Evolutionary conservation across 768 basidiomycete species (phyloP).

Genomic region (Lactifluus piperatus): DNA sequence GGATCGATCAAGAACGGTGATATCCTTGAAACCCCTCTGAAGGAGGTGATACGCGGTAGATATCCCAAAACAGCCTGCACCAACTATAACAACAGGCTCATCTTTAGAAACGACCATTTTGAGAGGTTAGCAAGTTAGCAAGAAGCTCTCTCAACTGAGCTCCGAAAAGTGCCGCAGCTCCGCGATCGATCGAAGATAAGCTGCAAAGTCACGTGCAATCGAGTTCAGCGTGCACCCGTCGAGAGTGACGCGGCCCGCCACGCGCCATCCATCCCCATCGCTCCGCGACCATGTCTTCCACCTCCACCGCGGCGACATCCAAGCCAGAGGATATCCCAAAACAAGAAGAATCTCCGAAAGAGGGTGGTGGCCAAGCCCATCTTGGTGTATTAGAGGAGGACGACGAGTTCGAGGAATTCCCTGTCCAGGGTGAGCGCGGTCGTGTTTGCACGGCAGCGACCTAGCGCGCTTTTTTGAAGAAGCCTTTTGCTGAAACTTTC

Average conservation of each 20-base stretch:
- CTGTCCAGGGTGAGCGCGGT: conserved; percentile 54
- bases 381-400: conserved; percentile 93
- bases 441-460: neutral
- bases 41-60: conserved; percentile 81
- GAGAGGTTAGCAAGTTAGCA: no score
- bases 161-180: no score
- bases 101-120: conserved; percentile 20
- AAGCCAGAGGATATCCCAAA: conserved; percentile 23
- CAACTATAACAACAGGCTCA: conserved; percentile 51
- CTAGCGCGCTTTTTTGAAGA: neutral
- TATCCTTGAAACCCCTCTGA: conserved; percentile 51
- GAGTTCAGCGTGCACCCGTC: no score
- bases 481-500: neutral
- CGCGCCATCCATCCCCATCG: neutral
- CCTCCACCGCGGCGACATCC: conserved; percentile 25
- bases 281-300: conserved; percentile 21
- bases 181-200: no score
- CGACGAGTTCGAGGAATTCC: conserved; percentile 94
- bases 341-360: conserved; percentile 22
- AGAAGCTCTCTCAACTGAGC: no score
- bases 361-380: conserved; percentile 29
- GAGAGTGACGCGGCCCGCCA: neutral
- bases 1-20: conserved; percentile 74
- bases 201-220: neutral
- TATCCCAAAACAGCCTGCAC: conserved; percentile 80